These are phyloP conservation scores for Lactifluus rugatus DNA, from an alignment of 768 basidiomycete species.

Conservation along the genomic window DNA sequence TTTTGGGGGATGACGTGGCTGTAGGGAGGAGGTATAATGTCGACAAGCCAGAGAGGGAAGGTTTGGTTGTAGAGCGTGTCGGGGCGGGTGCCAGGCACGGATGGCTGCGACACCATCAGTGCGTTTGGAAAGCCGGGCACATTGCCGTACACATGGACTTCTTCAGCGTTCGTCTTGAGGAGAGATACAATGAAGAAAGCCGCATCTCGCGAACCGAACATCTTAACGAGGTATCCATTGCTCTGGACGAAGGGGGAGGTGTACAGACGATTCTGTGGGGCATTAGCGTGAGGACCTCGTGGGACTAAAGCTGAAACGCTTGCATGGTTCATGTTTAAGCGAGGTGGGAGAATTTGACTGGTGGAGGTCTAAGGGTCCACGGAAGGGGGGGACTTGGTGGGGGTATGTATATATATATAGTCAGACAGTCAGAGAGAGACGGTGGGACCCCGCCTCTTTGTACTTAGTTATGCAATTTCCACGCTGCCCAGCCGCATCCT, in stretches of 20 bases:
- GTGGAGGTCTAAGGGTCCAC: neutral
- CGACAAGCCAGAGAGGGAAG: constrained; percentile 7
- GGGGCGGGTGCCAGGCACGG: neutral
- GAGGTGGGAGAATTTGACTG: neutral
- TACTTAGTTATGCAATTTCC: constrained; percentile 1
- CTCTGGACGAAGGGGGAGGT: neutral
- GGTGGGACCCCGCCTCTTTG: constrained; percentile 7
- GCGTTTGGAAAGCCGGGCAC: constrained; percentile 6
- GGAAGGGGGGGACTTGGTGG: neutral
- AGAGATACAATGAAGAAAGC: constrained; percentile 10
- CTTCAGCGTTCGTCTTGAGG: neutral
- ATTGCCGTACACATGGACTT: neutral
- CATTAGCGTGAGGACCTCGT: neutral
- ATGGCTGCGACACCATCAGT: neutral
- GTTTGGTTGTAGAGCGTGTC: neutral
- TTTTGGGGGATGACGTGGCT: constrained; percentile 5
- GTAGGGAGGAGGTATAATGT: neutral
- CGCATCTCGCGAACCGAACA: constrained; percentile 13
- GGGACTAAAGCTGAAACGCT: neutral
- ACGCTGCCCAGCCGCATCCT: constrained; percentile 12
- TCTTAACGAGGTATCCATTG: constrained; percentile 4
- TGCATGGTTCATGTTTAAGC: neutral
- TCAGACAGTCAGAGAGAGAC: neutral
- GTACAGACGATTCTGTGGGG: neutral
- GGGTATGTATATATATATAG: neutral